phyloP scores from a whole-genome alignment of 805 yeast genomes.

The Sugiyamaella qingdaonensis region DNA sequence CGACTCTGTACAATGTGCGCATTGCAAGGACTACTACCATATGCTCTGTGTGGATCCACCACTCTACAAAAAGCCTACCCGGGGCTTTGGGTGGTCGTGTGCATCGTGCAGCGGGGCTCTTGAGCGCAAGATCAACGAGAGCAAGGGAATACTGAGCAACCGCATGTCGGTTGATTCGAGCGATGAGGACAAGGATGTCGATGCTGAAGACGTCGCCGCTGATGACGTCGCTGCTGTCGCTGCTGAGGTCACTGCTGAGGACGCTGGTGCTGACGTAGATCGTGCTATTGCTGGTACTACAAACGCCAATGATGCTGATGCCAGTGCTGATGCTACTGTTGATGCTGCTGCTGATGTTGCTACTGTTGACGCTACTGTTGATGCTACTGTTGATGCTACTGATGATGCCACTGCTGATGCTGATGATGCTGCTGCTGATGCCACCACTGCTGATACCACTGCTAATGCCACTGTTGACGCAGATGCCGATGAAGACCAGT shows the following conservation, averaged over 20 bases:
- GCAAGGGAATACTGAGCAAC: slow-evolving; percentile 17
- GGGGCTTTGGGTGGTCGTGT: slow-evolving; percentile 91
- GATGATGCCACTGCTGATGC: background rate
- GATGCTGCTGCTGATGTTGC: background rate
- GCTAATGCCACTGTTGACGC: background rate
- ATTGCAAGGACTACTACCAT: slow-evolving; percentile 67
- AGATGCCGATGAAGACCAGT: background rate
- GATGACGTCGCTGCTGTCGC: background rate
- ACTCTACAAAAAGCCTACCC: slow-evolving; percentile 65
- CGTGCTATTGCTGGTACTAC: background rate
- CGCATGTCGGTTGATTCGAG: slow-evolving; percentile 3
- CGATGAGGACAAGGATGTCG: slow-evolving; percentile 1
- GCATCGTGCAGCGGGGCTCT: slow-evolving; percentile 53
- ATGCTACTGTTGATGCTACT: background rate
- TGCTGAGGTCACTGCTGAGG: background rate
- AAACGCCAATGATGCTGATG: background rate
- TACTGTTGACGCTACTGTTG: background rate
- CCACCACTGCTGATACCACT: background rate
- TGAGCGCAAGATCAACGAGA: slow-evolving; percentile 23
- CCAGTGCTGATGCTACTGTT: background rate
- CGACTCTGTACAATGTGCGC: slow-evolving; percentile 78
- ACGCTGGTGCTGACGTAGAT: background rate
- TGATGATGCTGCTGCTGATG: background rate
- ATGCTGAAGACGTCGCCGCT: slow-evolving; percentile 1
- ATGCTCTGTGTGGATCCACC: slow-evolving; percentile 87